Conservation (phyloP, 78 protist genomes). For the slime mould (Dictyostelium discoideum) region DNA sequence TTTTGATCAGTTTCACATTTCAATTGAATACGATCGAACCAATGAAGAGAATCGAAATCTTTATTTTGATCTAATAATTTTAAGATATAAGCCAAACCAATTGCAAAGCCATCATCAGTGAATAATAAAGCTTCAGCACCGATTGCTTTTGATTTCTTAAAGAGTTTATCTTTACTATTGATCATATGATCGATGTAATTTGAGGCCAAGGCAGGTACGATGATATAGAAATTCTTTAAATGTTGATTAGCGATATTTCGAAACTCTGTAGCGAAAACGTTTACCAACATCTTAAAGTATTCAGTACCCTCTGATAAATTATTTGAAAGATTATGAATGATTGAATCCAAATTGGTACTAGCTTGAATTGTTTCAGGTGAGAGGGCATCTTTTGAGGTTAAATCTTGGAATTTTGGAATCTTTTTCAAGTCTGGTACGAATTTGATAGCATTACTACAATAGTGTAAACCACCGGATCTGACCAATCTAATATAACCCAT, state of each 20-base stretch:
- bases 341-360: slow-evolving; percentile 81
- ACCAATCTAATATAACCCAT: slow-evolving; percentile 97
- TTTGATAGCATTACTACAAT: slow-evolving; percentile 82
- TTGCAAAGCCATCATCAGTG: slow-evolving; percentile 98
- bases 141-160: slow-evolving; percentile 66
- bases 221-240: slow-evolving; percentile 85
- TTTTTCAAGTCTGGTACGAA: slow-evolving; percentile 92
- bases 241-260: slow-evolving; percentile 78
- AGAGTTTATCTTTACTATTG: slow-evolving; percentile 86
- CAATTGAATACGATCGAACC: slow-evolving; percentile 91
- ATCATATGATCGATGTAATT: slow-evolving; percentile 92
- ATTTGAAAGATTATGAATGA: slow-evolving; percentile 67
- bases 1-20: slow-evolving; percentile 50
- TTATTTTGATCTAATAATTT: slow-evolving; percentile 88
- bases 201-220: slow-evolving; percentile 95
- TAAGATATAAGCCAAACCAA: slow-evolving; percentile 95
- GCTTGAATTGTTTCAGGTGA: slow-evolving; percentile 71
- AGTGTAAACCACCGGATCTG: slow-evolving; percentile 92
- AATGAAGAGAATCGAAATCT: slow-evolving; percentile 94
- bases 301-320: slow-evolving; percentile 94
- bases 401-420: slow-evolving; percentile 88
- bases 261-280: slow-evolving; percentile 83
- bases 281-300: slow-evolving; percentile 91
- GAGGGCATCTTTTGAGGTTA: slow-evolving; percentile 19
- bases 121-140: slow-evolving; percentile 79